Evolutionary conservation across 352 stramenopile species (phyloP).

Genomic region (Globisporangium lucens): DNA sequence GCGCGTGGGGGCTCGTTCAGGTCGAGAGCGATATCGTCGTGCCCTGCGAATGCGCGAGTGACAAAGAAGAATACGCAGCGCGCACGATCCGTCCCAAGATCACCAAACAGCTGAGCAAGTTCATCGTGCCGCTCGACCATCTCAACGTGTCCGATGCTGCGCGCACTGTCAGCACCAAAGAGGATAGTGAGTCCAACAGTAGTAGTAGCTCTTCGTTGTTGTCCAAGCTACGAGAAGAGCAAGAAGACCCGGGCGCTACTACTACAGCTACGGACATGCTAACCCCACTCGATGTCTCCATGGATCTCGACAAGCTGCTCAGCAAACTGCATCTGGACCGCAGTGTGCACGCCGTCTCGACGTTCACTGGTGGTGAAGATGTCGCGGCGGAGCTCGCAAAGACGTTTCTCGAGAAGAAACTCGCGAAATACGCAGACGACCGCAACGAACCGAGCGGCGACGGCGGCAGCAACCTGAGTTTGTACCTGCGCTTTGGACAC

Average conservation of each 20-base stretch:
- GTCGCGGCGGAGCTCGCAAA: slow-evolving; percentile 67
- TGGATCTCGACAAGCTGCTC: slow-evolving; percentile 35
- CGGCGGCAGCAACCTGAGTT: slow-evolving; percentile 89
- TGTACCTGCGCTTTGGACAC: slow-evolving; percentile 94
- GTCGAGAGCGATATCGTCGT: slow-evolving; percentile 98
- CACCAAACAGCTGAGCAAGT: slow-evolving; percentile 87
- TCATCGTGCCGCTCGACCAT: slow-evolving; percentile 62
- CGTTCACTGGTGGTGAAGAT: slow-evolving; percentile 70
- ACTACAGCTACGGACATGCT: slow-evolving; percentile 11
- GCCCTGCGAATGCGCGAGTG: slow-evolving; percentile 87
- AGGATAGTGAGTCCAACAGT: not conserved
- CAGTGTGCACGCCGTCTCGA: slow-evolving; percentile 46
- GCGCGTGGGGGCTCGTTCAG: slow-evolving; percentile 80
- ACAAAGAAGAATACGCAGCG: slow-evolving; percentile 96
- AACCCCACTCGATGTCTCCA: slow-evolving; percentile 40
- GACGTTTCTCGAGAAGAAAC: slow-evolving; percentile 86
- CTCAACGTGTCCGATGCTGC: slow-evolving; percentile 26
- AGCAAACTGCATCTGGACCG: slow-evolving; percentile 59
- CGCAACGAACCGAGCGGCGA: slow-evolving; percentile 96
- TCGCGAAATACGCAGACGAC: slow-evolving; percentile 59
- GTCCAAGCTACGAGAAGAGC: not conserved
- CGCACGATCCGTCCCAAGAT: slow-evolving; percentile 98
- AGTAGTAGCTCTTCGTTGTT: slow-evolving; percentile 24
- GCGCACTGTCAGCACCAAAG: slow-evolving; percentile 17
- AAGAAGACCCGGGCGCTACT: not conserved